phyloP scores from a whole-genome alignment of 768 basidiomycete species.

The Leccinum subtestaceum region DNA sequence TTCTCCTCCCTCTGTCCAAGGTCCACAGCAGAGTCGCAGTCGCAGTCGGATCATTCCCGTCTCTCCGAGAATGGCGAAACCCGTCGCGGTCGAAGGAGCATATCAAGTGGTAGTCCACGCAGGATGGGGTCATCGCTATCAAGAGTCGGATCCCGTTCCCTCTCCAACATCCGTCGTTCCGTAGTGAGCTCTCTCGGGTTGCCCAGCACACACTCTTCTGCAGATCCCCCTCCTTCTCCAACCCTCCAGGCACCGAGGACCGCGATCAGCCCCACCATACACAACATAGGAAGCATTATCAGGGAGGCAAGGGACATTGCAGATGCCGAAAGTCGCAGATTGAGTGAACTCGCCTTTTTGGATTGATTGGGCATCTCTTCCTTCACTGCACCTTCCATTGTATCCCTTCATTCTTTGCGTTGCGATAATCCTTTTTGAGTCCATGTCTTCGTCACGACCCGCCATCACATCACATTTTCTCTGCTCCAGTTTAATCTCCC shows the following conservation, averaged over 20 bases:
- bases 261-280: constrained; percentile 56
- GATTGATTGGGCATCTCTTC: constrained; percentile 22
- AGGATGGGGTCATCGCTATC: constrained; percentile 16
- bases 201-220: constrained; percentile 21
- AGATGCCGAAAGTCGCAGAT: constrained; percentile 65
- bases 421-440: background rate
- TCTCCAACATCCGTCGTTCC: constrained; percentile 46
- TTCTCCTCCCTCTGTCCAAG: constrained; percentile 23
- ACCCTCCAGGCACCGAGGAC: constrained; percentile 33
- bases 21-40: constrained; percentile 12
- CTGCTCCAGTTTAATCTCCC: background rate
- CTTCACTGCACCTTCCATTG: background rate
- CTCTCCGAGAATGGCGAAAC: constrained; percentile 16
- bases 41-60: constrained; percentile 10
- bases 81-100: constrained; percentile 18
- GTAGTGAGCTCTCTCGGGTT: constrained; percentile 33
- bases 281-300: constrained; percentile 57
- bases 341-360: constrained; percentile 73
- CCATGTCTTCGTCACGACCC: background rate
- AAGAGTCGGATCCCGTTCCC: constrained; percentile 35
- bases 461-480: background rate
- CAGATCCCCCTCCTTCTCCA: constrained; percentile 40
- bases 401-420: background rate
- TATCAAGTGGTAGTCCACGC: constrained; percentile 17
- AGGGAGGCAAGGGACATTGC: constrained; percentile 51